Evolutionary conservation across 2,329 filamentous ascomycete genomes (phyloP), one percentile per base, ranked within the genome.

Genomic region (Fusarium ramigenum): DNA sequence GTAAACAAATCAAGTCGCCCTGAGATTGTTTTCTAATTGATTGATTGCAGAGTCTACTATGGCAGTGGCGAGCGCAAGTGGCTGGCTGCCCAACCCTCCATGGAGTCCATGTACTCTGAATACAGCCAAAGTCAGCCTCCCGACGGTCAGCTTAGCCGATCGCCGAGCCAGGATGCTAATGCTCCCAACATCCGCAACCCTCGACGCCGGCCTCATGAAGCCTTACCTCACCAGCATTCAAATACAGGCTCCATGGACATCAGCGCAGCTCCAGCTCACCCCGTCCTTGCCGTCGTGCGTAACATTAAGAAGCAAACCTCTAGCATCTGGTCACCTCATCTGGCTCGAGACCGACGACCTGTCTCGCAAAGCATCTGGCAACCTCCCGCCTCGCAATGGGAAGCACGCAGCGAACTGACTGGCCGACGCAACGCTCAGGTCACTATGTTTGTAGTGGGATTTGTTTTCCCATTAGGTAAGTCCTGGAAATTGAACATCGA

Each of bases 381-480:
- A 68, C 91, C 93, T 4, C 94, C 94, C 2, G 91, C 91, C 3
- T 83, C 93, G 28, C 89, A 90, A 67, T 93, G 91, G 82, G 88
- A 88, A 15, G 82, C 88, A 6, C 89, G 90, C 43, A 89, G 88
- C 40, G 87, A 88, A 21, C 78, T 89, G 7, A 86, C 92, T 71
- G 91, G 91, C 57, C 88, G 89, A 71, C 88, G 93, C 69, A 95
- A 95, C 78, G 83, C 90, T 52, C 94, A 97, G 81, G 87, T 96
- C 36, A 84, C 92, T 59, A 84, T 93, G 54, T 97, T 97, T 82
- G 89, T 91, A 62, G 46, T 92, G 52, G 94, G 94, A 30, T 97
- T 97, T 78, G 84, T 96, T 52, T 90, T 94, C 78, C 94, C 93
- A 10, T 87, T 94, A 69, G 86, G 90, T 92, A 83, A 82, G 89